A percentile compares a stretch with the other conserved stretches of the same genome.
Conservation (phyloP, 345 rosid genomes). For the Garcia nutans region DNA sequence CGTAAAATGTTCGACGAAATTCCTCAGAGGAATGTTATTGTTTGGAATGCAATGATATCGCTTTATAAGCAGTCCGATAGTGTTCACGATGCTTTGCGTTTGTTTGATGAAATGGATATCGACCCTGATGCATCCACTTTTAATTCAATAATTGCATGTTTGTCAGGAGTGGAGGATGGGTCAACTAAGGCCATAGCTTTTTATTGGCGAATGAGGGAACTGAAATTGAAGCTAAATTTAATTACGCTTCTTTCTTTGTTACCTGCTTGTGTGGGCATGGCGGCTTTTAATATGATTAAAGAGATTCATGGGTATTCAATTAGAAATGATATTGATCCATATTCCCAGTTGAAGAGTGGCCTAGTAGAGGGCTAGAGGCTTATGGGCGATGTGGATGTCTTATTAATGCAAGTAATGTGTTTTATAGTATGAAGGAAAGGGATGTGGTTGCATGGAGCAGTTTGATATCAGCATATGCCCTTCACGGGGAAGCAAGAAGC, state of each 20-base stretch:
- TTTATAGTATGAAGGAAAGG: slow-evolving; percentile 37
- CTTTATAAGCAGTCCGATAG: slow-evolving; percentile 40
- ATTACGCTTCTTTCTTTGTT: slow-evolving; percentile 60
- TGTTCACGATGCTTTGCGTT: slow-evolving; percentile 34
- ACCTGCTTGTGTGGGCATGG: slow-evolving; percentile 45
- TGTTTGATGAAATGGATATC: slow-evolving; percentile 48
- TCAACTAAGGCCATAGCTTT: slow-evolving; percentile 44
- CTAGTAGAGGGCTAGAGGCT: slow-evolving; percentile 59
- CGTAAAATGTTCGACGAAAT: slow-evolving; percentile 61
- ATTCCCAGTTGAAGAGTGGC: slow-evolving; percentile 50
- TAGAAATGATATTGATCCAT: slow-evolving; percentile 44
- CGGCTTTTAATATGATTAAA: slow-evolving; percentile 39
- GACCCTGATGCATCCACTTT: slow-evolving; percentile 51
- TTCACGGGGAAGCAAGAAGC: slow-evolving; percentile 53
- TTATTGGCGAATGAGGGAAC: slow-evolving; percentile 48
- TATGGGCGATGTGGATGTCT: slow-evolving; percentile 58
- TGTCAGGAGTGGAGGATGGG: slow-evolving; percentile 44
- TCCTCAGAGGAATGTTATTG: slow-evolving; percentile 48
- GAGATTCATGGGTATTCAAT: slow-evolving; percentile 58
- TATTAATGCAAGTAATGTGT: slow-evolving; percentile 35
- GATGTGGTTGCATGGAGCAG: slow-evolving; percentile 74
- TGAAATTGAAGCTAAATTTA: slow-evolving; percentile 48
- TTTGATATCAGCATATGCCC: slow-evolving; percentile 61
- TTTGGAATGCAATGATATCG: slow-evolving; percentile 60
- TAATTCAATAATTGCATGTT: slow-evolving; percentile 48